Percentiles rank a stretch among this genome's conserved stretches.
These are phyloP conservation scores for Sambucus nigra DNA, from an alignment of 129 eudicot genomes.

Conservation along the genomic window DNA sequence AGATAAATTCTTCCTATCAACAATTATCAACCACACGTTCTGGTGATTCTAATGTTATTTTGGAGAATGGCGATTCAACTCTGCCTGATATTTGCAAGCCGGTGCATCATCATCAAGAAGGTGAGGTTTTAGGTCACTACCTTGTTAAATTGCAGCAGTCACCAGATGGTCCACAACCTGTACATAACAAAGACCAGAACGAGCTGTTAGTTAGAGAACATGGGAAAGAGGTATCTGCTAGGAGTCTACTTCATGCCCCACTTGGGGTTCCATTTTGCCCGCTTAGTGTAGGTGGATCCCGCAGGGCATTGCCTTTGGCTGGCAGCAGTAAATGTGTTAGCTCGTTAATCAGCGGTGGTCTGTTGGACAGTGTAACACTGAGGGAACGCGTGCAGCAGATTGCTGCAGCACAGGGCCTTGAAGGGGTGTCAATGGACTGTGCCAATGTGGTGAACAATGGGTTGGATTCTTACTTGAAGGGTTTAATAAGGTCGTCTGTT, in stretches of 20 bases:
- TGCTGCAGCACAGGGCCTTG: constrained; percentile 49
- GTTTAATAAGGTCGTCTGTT: constrained; percentile 60
- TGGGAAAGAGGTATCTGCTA: constrained; percentile 30
- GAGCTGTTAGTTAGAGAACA: constrained; percentile 28
- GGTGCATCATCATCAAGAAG: constrained; percentile 49
- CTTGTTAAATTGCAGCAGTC: constrained; percentile 18
- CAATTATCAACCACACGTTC: constrained; percentile 30
- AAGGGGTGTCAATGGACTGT: constrained; percentile 65
- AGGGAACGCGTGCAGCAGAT: constrained; percentile 79
- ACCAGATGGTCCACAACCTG: constrained; percentile 30
- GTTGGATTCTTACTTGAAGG: constrained; percentile 68
- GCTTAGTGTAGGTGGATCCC: constrained; percentile 52
- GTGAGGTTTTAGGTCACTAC: constrained; percentile 11
- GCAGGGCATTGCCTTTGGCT: constrained; percentile 32
- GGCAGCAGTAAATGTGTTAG: constrained; percentile 32
- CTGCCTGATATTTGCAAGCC: constrained; percentile 40
- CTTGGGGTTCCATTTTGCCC: constrained; percentile 74
- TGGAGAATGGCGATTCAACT: constrained; percentile 46
- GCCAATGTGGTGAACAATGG: constrained; percentile 67
- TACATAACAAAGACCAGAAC: constrained; percentile 34
- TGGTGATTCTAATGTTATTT: constrained; percentile 23
- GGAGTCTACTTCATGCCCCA: constrained; percentile 65
- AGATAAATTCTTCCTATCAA: constrained; percentile 27
- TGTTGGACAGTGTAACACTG: constrained; percentile 50
- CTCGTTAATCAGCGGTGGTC: constrained; percentile 36